phyloP scores from a whole-genome alignment of 768 basidiomycete genomes.

The Multifurca ochricompacta region DNA sequence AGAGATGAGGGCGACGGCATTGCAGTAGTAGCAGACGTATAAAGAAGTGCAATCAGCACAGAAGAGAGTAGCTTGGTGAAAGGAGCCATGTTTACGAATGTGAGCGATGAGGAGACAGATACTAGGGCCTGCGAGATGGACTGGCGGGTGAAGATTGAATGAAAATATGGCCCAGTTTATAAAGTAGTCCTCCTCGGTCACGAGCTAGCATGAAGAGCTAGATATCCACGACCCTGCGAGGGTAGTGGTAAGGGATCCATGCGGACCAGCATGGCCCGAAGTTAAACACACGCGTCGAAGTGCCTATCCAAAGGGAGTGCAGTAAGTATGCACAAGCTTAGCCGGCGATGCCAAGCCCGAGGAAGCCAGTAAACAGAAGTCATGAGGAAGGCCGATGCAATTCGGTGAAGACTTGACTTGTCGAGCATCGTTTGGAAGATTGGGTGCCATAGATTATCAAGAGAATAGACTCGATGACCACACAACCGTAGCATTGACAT shows the following conservation, averaged over 20 bases:
- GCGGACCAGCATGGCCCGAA: not conserved
- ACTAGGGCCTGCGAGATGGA: not conserved
- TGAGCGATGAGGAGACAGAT: not conserved
- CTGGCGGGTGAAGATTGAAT: not conserved
- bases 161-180: not conserved
- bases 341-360: not conserved
- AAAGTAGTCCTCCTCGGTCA: not conserved
- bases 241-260: not conserved
- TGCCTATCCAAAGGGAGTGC: not conserved
- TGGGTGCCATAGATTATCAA: no score
- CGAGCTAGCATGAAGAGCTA: not conserved
- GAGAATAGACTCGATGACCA: no score
- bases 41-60: conserved; percentile 22
- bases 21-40: conserved; percentile 19
- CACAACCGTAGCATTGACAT: no score
- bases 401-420: not conserved
- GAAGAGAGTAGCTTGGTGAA: conserved; percentile 21
- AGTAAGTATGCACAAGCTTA: not conserved
- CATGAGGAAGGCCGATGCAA: not conserved
- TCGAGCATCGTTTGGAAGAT: not conserved
- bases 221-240: not conserved
- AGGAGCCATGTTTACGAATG: conserved; percentile 16
- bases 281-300: not conserved
- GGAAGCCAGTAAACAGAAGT: not conserved
- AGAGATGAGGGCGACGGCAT: conserved; percentile 18